These are phyloP conservation scores for Pseudogymnoascus sp. DNA, from an alignment of 2,329 filamentous ascomycete genomes.

Conservation along the genomic window DNA sequence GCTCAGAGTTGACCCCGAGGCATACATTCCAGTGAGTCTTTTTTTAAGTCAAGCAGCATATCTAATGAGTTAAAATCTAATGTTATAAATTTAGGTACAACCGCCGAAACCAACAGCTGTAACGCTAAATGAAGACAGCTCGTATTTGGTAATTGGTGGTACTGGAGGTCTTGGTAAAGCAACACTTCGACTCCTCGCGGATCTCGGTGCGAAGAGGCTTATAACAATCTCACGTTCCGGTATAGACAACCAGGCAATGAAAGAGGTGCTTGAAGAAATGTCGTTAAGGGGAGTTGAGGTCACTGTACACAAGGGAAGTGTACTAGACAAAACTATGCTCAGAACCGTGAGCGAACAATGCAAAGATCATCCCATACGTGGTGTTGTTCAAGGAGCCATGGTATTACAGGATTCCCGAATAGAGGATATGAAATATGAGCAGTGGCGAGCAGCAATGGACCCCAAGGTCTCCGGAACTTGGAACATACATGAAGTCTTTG, in stretches of 20 bases:
- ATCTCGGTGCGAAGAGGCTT: neutral
- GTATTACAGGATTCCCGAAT: neutral
- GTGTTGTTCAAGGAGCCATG: neutral
- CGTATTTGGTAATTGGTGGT: neutral
- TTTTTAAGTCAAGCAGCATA: neutral
- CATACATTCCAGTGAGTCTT: neutral
- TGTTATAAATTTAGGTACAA: neutral
- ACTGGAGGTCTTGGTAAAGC: neutral
- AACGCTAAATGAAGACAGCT: neutral
- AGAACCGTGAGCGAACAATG: neutral
- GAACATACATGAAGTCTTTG: conserved; percentile 10
- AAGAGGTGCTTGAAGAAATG: neutral
- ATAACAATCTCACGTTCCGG: neutral
- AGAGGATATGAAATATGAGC: neutral
- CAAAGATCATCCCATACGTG: neutral
- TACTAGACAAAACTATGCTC: neutral
- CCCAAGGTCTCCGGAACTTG: conserved; percentile 16
- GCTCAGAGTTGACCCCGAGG: neutral
- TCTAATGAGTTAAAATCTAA: too few species aligned
- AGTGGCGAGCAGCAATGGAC: conserved; percentile 8
- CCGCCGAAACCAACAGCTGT: neutral
- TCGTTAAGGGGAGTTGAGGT: neutral
- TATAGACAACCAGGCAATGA: neutral
- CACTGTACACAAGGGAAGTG: neutral
- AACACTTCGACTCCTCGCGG: neutral